Base-by-base conservation (phyloP, 2,329 filamentous ascomycete genomes). In the Shiraia sp. region DNA sequence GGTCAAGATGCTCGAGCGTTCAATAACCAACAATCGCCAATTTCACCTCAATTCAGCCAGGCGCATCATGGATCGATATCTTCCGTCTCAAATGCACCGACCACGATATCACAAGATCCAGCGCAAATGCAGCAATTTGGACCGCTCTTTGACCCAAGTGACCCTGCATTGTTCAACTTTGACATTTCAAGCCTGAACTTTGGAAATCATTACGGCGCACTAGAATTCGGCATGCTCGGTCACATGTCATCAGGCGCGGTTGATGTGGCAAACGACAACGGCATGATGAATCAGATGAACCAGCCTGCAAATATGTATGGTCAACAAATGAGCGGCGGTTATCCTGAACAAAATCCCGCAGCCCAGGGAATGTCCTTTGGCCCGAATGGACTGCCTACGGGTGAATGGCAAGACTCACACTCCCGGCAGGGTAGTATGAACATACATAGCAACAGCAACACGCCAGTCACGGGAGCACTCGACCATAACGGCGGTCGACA, bases 181-280 rank as follows among this genome's bases (percentile, higher is more conserved):
- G 91, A 97, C 66, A 82, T 96, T 9, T 90, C 95, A 40, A 90
- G 90, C 45, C 80, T 96, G 66, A 93, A 93, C 66, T 99, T 97
- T 68, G 91, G 90, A 41, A 97, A 93, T 65, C 90, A 95, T 52
- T 99, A 97, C 64, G 92, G 91, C 46, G 92, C 91, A 13, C 79
- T 96, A 68, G 93, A 97, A 69, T 96, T 97, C 67, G 88, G 90
- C 39, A 96, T 97, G 81, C 81, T 99, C 0, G 90, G 90, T 19
- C 92, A 97, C 67, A 95, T 99, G 88, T 90, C 89, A 45, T 90
- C 88, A n/a, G 88, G 88, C 10, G 87, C 88, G 10, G 87, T 84
- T n/a, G 88, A 93, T 56, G 88, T 86, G 6, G 82, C 86, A 4
- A 82, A 83, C 40, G 88, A 93, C 45, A 67, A 59, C 30, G 57